A percentile compares a stretch with the other conserved stretches of the same genome.
phyloP scores from a whole-genome alignment of 108 stramenopile species.

The Cafeteria roenbergensis region DNA sequence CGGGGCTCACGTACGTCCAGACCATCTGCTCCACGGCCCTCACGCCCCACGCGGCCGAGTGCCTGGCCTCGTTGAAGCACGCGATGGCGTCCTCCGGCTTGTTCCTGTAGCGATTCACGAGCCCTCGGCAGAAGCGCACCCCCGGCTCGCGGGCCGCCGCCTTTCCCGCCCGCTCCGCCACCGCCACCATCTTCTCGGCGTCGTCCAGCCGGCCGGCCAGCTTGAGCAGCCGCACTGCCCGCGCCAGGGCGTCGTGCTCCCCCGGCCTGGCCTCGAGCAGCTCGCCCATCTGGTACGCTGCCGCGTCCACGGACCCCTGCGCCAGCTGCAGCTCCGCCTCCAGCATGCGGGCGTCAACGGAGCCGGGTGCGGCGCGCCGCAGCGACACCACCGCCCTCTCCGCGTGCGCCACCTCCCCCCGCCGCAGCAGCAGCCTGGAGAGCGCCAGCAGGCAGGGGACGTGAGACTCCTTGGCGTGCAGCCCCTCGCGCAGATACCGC shows the following conservation, averaged over 20 bases:
- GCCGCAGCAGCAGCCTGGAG: constrained; percentile 28
- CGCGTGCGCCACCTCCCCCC: constrained; percentile 29
- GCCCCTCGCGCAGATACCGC: constrained; percentile 23
- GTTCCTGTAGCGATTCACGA: constrained; percentile 37
- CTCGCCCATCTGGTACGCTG: constrained; percentile 29
- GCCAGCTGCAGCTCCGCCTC: constrained; percentile 36
- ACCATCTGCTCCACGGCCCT: constrained; percentile 40
- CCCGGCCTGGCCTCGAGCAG: constrained; percentile 27
- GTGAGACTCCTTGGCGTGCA: constrained; percentile 13
- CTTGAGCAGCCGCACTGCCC: constrained; percentile 30
- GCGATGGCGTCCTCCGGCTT: constrained; percentile 36
- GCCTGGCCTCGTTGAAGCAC: constrained; percentile 38
- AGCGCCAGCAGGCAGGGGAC: constrained; percentile 32
- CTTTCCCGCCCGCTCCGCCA: constrained; percentile 25
- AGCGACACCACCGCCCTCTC: constrained; percentile 24
- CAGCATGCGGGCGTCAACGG: constrained; percentile 38
- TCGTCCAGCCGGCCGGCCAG: constrained; percentile 38
- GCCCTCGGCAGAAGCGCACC: constrained; percentile 39
- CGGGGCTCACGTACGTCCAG: constrained; percentile 50
- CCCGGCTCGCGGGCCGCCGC: constrained; percentile 33
- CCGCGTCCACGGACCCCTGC: constrained; percentile 22
- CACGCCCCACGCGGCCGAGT: constrained; percentile 33
- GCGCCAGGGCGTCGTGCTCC: constrained; percentile 34
- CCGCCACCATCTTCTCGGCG: constrained; percentile 27
- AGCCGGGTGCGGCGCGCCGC: constrained; percentile 16